A percentile compares a stretch with the other conserved stretches of the same genome.
Conservation (phyloP, 1,284 basidiomycete genomes). For the Dichomitus squalens region DNA sequence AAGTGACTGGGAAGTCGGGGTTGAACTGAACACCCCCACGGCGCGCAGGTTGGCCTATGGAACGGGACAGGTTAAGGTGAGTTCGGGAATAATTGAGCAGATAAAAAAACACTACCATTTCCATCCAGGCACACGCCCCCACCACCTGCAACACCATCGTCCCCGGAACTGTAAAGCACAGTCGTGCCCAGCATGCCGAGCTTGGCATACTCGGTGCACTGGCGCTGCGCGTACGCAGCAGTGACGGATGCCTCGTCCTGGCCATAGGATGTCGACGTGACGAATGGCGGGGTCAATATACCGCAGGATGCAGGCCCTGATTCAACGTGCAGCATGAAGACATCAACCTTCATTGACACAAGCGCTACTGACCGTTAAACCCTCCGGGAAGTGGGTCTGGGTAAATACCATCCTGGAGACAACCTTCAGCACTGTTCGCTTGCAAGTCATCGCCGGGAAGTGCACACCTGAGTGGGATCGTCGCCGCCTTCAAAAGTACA, state of each 20-base stretch:
- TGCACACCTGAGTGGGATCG: constrained; percentile 38
- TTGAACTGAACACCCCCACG: constrained; percentile 30
- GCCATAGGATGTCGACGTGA: constrained; percentile 44
- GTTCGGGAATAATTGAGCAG: background rate
- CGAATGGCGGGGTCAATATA: constrained; percentile 39
- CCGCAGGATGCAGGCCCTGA: constrained; percentile 40
- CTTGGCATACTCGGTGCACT: constrained; percentile 52
- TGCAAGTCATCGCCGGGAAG: background rate
- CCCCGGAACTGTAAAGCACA: constrained; percentile 68
- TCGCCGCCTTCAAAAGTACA: constrained; percentile 67
- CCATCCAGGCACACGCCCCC: constrained; percentile 39
- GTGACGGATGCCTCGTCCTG: constrained; percentile 40
- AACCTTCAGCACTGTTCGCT: background rate
- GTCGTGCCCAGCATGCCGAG: constrained; percentile 63
- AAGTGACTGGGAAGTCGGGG: constrained; percentile 31
- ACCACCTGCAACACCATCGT: constrained; percentile 59
- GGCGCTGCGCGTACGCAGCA: constrained; percentile 39
- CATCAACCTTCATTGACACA: too few species aligned
- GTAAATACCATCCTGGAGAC: constrained; percentile 51
- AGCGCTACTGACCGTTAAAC: constrained; percentile 33
- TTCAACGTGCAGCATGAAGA: background rate
- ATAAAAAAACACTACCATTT: constrained; percentile 13
- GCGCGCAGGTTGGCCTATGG: constrained; percentile 17
- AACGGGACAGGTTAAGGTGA: background rate
- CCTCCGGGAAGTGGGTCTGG: constrained; percentile 52